Evolutionary conservation across 1,284 basidiomycete species (phyloP).

Genomic region (Gomphus bonarii): DNA sequence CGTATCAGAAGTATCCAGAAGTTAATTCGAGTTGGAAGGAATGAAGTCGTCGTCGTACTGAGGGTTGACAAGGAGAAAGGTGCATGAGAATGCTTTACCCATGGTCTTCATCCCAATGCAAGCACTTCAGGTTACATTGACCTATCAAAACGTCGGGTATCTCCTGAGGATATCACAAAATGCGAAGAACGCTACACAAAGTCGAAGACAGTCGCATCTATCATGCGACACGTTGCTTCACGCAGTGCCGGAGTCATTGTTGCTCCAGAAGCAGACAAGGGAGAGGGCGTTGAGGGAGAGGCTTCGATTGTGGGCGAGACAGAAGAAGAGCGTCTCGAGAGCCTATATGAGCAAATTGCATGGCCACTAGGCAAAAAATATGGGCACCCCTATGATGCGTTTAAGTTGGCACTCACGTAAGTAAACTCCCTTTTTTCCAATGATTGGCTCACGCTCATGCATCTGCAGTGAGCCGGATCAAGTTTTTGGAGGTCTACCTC

Average conservation of each 20-base stretch:
- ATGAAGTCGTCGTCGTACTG: constrained; percentile 97
- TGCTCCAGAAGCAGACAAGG: constrained; percentile 15
- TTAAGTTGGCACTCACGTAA: constrained; percentile 90
- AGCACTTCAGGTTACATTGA: constrained; percentile 83
- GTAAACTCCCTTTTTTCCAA: constrained; percentile 23
- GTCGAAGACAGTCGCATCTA: constrained; percentile 89
- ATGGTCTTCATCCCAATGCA: background rate
- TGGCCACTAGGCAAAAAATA: constrained; percentile 94
- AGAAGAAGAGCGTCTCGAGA: constrained; percentile 71
- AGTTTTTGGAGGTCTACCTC: constrained; percentile 68
- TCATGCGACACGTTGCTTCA: constrained; percentile 89
- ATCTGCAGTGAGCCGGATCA: constrained; percentile 71
- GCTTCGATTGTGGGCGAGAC: constrained; percentile 8
- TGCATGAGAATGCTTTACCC: constrained; percentile 25
- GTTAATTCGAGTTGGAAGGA: constrained; percentile 93
- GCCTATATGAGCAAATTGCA: constrained; percentile 82
- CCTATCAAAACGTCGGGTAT: constrained; percentile 98
- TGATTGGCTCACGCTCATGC: constrained; percentile 1
- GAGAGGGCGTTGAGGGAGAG: constrained; percentile 20
- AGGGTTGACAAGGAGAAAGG: constrained; percentile 99
- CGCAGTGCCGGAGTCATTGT: constrained; percentile 25
- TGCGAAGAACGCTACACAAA: constrained; percentile 99
- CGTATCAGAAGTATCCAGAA: constrained; percentile 98
- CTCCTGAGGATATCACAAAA: constrained; percentile 95
- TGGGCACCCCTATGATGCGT: constrained; percentile 95